Percentiles rank a stretch among this genome's conserved stretches.
Conservation (phyloP, 1,284 basidiomycete species). For the Spongispora temasekensis region DNA sequence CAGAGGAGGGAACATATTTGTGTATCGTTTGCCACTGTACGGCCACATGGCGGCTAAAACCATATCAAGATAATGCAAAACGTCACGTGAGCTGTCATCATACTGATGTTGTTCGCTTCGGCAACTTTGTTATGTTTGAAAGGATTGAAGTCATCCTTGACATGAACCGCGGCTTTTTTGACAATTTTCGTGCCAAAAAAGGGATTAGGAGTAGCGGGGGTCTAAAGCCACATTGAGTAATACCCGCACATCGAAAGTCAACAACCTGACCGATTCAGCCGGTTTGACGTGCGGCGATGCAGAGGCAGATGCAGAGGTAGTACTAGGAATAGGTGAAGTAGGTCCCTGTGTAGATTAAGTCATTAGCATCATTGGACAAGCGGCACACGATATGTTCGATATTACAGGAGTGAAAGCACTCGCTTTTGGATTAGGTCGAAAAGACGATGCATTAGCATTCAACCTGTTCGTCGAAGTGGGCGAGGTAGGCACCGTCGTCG, state of each 20-base stretch:
- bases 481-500: slow-evolving; percentile 41
- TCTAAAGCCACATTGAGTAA: slow-evolving; percentile 26
- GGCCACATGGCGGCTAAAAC: slow-evolving; percentile 76
- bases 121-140: slow-evolving; percentile 85
- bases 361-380: slow-evolving; percentile 22
- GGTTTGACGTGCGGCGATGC: slow-evolving; percentile 63
- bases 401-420: slow-evolving; percentile 71
- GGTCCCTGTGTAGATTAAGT: slow-evolving; percentile 40
- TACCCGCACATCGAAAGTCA: slow-evolving; percentile 1
- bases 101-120: slow-evolving; percentile 72
- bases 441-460: slow-evolving; percentile 77
- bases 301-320: slow-evolving; percentile 46
- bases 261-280: slow-evolving; percentile 46
- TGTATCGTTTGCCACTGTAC: slow-evolving; percentile 85
- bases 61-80: slow-evolving; percentile 3
- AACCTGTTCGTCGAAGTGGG: slow-evolving; percentile 50
- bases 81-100: slow-evolving; percentile 35
- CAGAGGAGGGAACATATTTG: slow-evolving; percentile 69
- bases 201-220: slow-evolving; percentile 59
- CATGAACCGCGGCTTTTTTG: slow-evolving; percentile 76
- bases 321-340: slow-evolving; percentile 48
- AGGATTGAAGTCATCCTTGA: slow-evolving; percentile 94
- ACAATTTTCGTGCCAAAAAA: slow-evolving; percentile 84
- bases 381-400: slow-evolving; percentile 23
- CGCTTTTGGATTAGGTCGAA: slow-evolving; percentile 83